phyloP scores from a whole-genome alignment of 306 rosid genomes.

The Sechiopsis laciniata region DNA sequence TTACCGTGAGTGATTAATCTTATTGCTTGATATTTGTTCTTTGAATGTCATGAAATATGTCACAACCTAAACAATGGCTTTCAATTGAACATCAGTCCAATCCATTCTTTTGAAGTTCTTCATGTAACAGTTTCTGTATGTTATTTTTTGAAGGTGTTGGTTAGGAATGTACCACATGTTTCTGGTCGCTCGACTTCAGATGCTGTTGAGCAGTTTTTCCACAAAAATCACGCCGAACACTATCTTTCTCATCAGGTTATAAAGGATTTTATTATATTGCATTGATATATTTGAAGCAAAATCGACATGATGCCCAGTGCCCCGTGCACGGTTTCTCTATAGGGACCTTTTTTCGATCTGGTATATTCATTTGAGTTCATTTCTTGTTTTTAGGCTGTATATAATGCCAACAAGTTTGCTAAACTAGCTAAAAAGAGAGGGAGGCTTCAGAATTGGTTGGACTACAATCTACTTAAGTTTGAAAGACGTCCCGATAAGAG shows the following conservation, averaged over 20 bases:
- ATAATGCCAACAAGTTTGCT: constrained; percentile 84
- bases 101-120: constrained; percentile 18
- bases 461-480: constrained; percentile 78
- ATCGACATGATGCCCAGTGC: constrained; percentile 2
- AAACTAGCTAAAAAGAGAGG: constrained; percentile 57
- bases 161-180: constrained; percentile 59
- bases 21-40: background rate
- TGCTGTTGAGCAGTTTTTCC: constrained; percentile 61
- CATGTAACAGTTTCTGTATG: background rate
- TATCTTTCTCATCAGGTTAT: constrained; percentile 95
- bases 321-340: background rate
- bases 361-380: background rate
- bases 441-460: constrained; percentile 84
- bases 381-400: constrained; percentile 64
- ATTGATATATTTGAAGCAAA: background rate
- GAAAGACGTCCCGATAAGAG: constrained; percentile 73
- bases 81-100: background rate
- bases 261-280: background rate
- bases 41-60: background rate
- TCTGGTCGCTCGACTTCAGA: constrained; percentile 62
- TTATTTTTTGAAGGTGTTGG: constrained; percentile 61
- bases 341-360: background rate
- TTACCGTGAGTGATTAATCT: constrained; percentile 48
- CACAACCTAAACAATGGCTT: background rate
- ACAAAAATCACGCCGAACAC: constrained; percentile 70